Conservation (phyloP, 371 early-diverging fungal species). For the Parasitella parasitica region DNA sequence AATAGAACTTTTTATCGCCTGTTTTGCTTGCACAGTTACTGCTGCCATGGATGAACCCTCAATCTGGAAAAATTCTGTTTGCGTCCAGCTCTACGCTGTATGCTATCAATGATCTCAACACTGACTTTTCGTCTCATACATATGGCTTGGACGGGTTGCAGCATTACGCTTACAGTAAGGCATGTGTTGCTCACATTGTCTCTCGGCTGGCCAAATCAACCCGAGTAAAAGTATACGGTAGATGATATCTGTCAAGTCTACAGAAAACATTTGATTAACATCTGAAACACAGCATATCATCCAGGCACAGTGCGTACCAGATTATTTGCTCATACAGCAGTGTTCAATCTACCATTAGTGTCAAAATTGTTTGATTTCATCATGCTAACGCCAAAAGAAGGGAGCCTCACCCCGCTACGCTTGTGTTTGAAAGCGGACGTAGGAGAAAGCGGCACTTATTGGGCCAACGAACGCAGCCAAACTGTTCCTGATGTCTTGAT, state of each 20-base stretch:
- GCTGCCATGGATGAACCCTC: slow-evolving; percentile 29
- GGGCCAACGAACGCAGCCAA: slow-evolving; percentile 18
- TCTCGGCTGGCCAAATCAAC: slow-evolving; percentile 12
- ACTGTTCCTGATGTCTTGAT: background rate
- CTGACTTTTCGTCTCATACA: background rate
- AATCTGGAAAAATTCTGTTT: slow-evolving; percentile 30
- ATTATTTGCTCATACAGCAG: slow-evolving; percentile 34
- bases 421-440: slow-evolving; percentile 16
- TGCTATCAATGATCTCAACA: slow-evolving; percentile 20
- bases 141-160: slow-evolving; percentile 35
- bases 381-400: slow-evolving; percentile 46
- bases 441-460: slow-evolving; percentile 7
- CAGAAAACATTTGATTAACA: background rate
- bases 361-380: slow-evolving; percentile 34
- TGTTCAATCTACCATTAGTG: slow-evolving; percentile 29
- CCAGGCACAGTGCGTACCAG: slow-evolving; percentile 47
- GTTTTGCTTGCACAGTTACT: slow-evolving; percentile 24
- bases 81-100: slow-evolving; percentile 48
- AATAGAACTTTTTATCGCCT: slow-evolving; percentile 44
- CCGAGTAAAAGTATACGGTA: slow-evolving; percentile 21
- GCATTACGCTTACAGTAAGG: slow-evolving; percentile 45
- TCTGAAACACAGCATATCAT: slow-evolving; percentile 35
- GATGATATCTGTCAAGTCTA: background rate
- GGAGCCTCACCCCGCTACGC: slow-evolving; percentile 34
- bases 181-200: slow-evolving; percentile 28